These are phyloP conservation scores for Hygrophorus pudorinus DNA, from an alignment of 768 basidiomycete species.

Conservation along the genomic window DNA sequence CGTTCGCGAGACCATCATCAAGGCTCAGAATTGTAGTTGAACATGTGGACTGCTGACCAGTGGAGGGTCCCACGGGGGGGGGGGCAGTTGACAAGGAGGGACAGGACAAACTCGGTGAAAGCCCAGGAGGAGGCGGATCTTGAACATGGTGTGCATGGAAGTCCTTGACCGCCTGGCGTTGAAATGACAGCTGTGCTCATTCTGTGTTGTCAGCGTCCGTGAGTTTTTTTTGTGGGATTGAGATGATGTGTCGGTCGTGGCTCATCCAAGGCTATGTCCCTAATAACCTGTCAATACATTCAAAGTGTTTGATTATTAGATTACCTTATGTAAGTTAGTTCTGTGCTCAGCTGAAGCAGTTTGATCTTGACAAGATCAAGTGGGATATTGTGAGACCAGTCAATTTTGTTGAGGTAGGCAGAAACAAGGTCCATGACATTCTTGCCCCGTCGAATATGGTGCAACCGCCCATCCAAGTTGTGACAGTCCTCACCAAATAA, in stretches of 20 bases:
- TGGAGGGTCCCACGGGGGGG: no score
- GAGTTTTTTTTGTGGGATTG: neutral
- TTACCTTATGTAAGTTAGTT: neutral
- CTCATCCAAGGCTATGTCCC: neutral
- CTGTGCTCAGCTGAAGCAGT: conserved; percentile 1
- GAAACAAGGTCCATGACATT: conserved; percentile 3
- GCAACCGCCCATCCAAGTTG: conserved; percentile 4
- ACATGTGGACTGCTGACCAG: no score
- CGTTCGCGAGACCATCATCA: no score
- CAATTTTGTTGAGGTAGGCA: conserved; percentile 7
- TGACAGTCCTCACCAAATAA: conserved; percentile 12
- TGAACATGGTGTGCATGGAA: neutral
- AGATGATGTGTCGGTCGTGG: neutral
- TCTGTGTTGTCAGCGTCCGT: neutral
- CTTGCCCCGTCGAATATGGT: conserved; percentile 7
- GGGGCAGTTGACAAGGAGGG: no score
- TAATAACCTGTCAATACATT: neutral
- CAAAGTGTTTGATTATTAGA: neutral
- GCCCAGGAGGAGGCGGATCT: no score
- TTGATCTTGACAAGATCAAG: conserved; percentile 7
- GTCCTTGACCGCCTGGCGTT: neutral
- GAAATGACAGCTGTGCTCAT: neutral
- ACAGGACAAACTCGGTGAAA: no score
- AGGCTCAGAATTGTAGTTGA: no score
- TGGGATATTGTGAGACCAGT: conserved; percentile 4